Base-by-base conservation (phyloP, 176 grass and related monocot species). In the maize (Zea mays) region DNA sequence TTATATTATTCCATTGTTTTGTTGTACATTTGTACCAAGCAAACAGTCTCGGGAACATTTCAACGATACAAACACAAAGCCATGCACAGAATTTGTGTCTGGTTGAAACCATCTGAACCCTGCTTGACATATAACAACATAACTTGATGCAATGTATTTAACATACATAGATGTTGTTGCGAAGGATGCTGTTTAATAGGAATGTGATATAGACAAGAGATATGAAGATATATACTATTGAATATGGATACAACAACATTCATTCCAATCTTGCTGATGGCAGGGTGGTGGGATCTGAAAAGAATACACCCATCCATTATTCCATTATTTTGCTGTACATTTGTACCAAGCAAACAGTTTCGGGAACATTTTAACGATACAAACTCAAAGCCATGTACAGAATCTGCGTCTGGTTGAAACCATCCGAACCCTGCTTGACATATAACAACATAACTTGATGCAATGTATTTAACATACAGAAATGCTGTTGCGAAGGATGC, bases 371-470 rank as follows among this genome's bases (percentile, higher is more conserved):
- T 56, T 17, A 19, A 19, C 7, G 51, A 8, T 3, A 12, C 50
- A 52, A 14, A 52, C 27, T 27, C 27, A 27, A 27, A 27, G 27
- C 27, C 27, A 92, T 86, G 80, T 79, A 97, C 11, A 96, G 72
- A 78, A 97, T 92, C 60, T 93, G 73, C 76, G 79, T 90, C 69
- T 85, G 86, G 67, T 92, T 74, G 44, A 84, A 86, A 8, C 81
- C 82, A 68, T 81, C 49, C 0, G 75, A 82, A 50, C 65, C 85
- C 93, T 97, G 68, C 62, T 61, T 57, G 36, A 46, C 2, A 37
- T 37, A 52, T 39, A n/a, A 16, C 4, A 15, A 1, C 27, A 27
- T 27, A 50, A 21, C 17, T 45, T 67, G 65, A 68, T 68, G 66
- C 5, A 47, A 42, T 19, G 27, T 27, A 27, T 27, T 27, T 27